phyloP scores from a whole-genome alignment of 2,329 filamentous ascomycete genomes.

The Fusarium sp. region DNA sequence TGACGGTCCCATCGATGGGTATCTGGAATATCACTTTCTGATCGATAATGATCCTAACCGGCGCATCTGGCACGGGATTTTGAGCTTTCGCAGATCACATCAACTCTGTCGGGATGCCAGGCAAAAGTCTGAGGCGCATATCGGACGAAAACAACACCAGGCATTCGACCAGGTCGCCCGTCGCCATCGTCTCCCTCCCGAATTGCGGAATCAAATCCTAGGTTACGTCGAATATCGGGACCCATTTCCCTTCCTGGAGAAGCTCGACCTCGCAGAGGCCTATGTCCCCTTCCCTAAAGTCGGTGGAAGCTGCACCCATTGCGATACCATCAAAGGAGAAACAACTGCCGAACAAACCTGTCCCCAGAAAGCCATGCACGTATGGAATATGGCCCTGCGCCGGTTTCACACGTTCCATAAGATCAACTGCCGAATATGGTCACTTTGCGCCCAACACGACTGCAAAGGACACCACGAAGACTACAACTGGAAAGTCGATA shows the following conservation, averaged over 20 bases:
- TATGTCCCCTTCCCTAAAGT: not conserved
- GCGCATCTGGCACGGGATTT: fast-evolving
- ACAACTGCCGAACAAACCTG: not conserved
- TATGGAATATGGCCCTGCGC: not conserved
- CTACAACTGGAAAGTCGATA: not conserved
- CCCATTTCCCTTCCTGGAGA: not conserved
- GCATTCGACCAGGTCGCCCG: fast-evolving
- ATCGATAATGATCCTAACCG: fast-evolving
- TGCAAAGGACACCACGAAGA: not conserved
- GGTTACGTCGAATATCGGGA: not conserved
- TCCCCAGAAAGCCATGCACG: not conserved
- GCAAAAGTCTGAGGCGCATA: not conserved
- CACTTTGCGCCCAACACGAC: not conserved
- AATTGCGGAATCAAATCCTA: not conserved
- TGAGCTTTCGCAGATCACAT: not conserved
- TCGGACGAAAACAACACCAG: not conserved
- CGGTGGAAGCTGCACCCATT: not conserved
- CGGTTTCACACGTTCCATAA: not conserved
- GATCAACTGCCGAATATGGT: not conserved
- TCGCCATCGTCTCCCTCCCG: fast-evolving
- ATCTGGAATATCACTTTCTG: not conserved
- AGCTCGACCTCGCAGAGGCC: not conserved
- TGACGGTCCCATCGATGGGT: fast-evolving
- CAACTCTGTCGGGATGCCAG: not conserved
- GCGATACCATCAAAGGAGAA: fast-evolving